Evolutionary conservation across 192 early-diverging fungal species (phyloP).

Genomic region (Coemansia sp.): DNA sequence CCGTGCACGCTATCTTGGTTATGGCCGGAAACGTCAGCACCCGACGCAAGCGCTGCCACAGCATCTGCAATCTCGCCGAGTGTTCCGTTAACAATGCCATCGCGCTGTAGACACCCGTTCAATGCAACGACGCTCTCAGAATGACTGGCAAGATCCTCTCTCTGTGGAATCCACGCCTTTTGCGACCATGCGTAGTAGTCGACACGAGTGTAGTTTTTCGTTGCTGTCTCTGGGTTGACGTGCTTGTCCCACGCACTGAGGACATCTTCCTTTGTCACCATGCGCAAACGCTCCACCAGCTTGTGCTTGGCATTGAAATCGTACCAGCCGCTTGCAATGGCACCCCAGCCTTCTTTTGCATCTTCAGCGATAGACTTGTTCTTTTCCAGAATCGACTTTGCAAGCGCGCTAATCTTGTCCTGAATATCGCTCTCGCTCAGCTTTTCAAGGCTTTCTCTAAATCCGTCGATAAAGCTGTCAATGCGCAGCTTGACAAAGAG

Average conservation of each 20-base stretch:
- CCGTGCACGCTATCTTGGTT: no score
- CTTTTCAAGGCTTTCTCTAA: slow-evolving; percentile 23
- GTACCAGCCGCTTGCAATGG: slow-evolving; percentile 64
- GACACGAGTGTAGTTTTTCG: slow-evolving; percentile 26
- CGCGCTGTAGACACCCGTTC: slow-evolving; percentile 12
- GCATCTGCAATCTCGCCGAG: not conserved
- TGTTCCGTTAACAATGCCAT: slow-evolving; percentile 1
- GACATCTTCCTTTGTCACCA: slow-evolving; percentile 24
- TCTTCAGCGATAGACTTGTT: slow-evolving; percentile 70
- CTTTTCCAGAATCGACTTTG: slow-evolving; percentile 60
- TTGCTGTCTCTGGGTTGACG: slow-evolving; percentile 28
- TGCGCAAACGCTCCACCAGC: slow-evolving; percentile 8
- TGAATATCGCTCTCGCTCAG: slow-evolving; percentile 53
- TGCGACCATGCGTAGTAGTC: slow-evolving; percentile 25
- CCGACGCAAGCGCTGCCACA: slow-evolving; percentile 1
- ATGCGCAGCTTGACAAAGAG: slow-evolving; percentile 74
- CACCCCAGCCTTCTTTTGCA: slow-evolving; percentile 59
- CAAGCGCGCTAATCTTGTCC: slow-evolving; percentile 60
- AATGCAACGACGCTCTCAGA: slow-evolving; percentile 13
- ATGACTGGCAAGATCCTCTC: slow-evolving; percentile 8
- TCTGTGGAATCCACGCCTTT: slow-evolving; percentile 7
- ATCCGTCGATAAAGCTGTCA: slow-evolving; percentile 69
- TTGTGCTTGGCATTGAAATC: slow-evolving; percentile 64
- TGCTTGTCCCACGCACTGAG: slow-evolving; percentile 37
- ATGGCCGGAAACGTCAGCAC: not conserved